phyloP scores from a whole-genome alignment of 176 grass and related monocot species.

The Aegilops umbellulata region DNA sequence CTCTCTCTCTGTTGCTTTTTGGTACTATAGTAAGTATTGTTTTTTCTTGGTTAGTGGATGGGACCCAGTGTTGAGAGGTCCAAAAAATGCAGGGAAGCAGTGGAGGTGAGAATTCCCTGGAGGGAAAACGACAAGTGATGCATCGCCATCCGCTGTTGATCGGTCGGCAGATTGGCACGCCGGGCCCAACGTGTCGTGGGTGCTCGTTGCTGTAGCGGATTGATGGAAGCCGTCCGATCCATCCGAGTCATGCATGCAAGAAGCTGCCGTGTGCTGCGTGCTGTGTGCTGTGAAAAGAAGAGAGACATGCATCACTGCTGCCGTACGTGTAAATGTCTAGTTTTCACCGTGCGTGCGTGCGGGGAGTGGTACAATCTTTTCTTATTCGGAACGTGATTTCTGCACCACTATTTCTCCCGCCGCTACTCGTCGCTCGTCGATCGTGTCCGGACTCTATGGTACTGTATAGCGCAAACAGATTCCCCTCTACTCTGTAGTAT shows the following conservation, averaged over 20 bases:
- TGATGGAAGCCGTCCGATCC: slow-evolving; percentile 5
- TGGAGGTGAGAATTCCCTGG: slow-evolving; percentile 20
- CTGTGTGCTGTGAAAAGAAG: neutral
- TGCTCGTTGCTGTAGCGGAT: neutral
- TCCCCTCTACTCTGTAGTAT: no score
- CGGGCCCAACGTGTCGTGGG: neutral
- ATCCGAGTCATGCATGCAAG: neutral
- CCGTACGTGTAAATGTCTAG: neutral
- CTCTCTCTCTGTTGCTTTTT: neutral
- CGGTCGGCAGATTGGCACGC: slow-evolving; percentile 15
- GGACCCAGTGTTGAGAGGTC: neutral
- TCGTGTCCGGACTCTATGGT: no score
- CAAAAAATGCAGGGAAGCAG: slow-evolving; percentile 12
- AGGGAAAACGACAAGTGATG: slow-evolving; percentile 28
- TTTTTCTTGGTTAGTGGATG: neutral
- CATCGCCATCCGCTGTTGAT: slow-evolving; percentile 27
- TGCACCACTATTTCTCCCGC: neutral
- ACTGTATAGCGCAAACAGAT: no score
- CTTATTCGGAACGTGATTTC: neutral
- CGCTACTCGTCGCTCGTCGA: neutral
- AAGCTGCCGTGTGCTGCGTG: neutral
- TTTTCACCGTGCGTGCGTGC: neutral
- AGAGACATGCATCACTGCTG: neutral
- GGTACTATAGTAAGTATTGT: neutral
- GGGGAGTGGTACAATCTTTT: neutral